Base-by-base conservation (phyloP, 2,329 filamentous ascomycete genomes). In the Colletotrichum theobromicola region DNA sequence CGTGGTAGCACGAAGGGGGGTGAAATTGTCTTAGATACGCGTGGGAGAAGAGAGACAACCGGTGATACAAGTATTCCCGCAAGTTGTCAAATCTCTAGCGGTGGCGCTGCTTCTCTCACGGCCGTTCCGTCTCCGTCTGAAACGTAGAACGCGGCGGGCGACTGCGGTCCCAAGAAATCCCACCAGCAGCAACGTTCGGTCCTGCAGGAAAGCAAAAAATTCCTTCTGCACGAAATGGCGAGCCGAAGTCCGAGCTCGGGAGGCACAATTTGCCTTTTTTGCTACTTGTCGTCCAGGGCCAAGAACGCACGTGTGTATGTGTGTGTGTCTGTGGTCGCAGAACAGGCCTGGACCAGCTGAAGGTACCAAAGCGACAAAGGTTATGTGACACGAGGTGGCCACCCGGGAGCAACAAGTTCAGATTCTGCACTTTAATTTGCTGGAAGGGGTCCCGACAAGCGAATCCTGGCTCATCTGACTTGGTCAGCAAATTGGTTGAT, bases 381-480 rank as follows among this genome's bases (percentile, higher is more conserved):
- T 10, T 34, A 32, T 26, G 72, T 72, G 32, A 35, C 72, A 67
- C 72, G 18, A 58, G 16, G 61, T 60, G 21, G 61, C 26, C 37
- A 35, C 55, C 32, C 34, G 55, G 42, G 46, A 62, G 55, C 67
- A 71, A 72, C 61, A 46, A 57, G 37, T 67, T 72, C 67, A 71
- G 67, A 67, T 74, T 72, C 32, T 58, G 68, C 55, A 62, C n/a
- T 66, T 30, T 62, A 46, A 74, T 74, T 66, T 66, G 72, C 55
- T 74, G 34, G 32, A 28, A 18, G 53, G 42, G 50, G 72, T 70
- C 67, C 61, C 61, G 32, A 64, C 35, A 74, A 74, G 72, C 67
- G 72, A 74, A 50, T 34, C 61, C 67, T 35, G 21, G 72, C 67
- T 74, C 68, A 67, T 71, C 72, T 72, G 67, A 74, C 72, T 55